Evolutionary conservation across 306 rosid species (phyloP), one percentile per base, ranked within the genome.

Genomic region (Rubus parviflorus): DNA sequence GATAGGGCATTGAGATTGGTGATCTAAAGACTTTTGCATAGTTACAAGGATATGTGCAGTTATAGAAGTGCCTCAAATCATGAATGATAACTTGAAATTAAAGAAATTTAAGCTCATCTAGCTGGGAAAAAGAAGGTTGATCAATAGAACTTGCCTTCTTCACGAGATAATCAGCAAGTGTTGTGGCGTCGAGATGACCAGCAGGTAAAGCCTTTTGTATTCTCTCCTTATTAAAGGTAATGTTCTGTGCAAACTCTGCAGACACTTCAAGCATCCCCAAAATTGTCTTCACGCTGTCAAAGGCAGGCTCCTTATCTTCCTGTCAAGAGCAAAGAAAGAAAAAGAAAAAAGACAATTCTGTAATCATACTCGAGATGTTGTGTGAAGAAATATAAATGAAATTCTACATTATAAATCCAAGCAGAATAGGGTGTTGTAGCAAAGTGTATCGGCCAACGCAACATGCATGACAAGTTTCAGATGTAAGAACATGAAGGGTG

Each of bases 201-300:
- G 99, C 97, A 74, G 99, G 99, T 81, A 95, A 86, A 62, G 94
- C 85, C 79, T 85, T 91, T 43, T 80, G 87, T 83, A 95, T 90
- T 89, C 94, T 92, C 77, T 87, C 97, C 80, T 10, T 83, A 79
- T 92, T 92, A 81, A 85, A 92, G 42, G 97, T 81, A 75, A 95
- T 87, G 81, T 95, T 92, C 80, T 81, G 84, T 4, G 99, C 93
- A 82, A 95, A 95, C 82, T 95, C 97, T 0, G 99, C 87, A 3
- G 99, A 92, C 72, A 95, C 94, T 83, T 95, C 99, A 77, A 95
- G 97, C 99, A 95, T 95, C 52, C 99, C 97, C 90, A 88, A 72
- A 68, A 95, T 89, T 52, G 99, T 88, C 88, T 86, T 95, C 37
- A 92, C 97, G 4, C 97, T 92, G 86, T 95, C 99, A 78, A 95